These are phyloP conservation scores for Suillus weaverae DNA, from an alignment of 768 basidiomycete genomes.

Conservation along the genomic window DNA sequence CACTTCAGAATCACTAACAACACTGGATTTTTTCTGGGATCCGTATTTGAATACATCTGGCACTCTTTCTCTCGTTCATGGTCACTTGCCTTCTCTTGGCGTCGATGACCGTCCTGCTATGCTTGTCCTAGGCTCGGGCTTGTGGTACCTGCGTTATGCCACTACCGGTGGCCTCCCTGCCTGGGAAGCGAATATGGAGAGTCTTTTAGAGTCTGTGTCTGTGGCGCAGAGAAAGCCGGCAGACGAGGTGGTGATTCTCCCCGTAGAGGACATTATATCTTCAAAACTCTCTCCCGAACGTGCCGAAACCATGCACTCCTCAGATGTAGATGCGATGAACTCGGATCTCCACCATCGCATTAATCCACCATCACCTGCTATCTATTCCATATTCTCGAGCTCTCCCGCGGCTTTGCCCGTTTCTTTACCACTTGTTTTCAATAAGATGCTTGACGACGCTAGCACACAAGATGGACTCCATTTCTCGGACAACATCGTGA, in stretches of 20 bases:
- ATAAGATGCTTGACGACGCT: conserved; percentile 69
- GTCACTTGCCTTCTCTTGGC: conserved; percentile 3
- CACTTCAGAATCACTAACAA: conserved; percentile 43
- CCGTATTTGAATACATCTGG: conserved; percentile 78
- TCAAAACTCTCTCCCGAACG: conserved; percentile 66
- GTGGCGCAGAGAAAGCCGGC: conserved; percentile 46
- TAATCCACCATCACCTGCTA: conserved; percentile 32
- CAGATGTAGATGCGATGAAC: conserved; percentile 92
- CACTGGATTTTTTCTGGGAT: conserved; percentile 77
- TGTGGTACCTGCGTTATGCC: conserved; percentile 87
- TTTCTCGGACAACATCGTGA: conserved; percentile 62
- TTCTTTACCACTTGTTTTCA: conserved; percentile 76
- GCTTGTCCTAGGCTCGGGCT: conserved; percentile 79
- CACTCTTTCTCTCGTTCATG: conserved; percentile 45
- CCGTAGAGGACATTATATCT: conserved; percentile 69
- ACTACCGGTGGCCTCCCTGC: conserved; percentile 71
- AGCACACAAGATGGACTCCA: conserved; percentile 87
- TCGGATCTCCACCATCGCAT: conserved; percentile 76
- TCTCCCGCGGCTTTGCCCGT: conserved; percentile 36
- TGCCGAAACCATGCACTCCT: conserved; percentile 64
- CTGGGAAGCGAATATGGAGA: conserved; percentile 77
- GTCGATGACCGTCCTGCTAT: conserved; percentile 50
- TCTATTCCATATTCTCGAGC: conserved; percentile 30
- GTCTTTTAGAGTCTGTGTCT: conserved; percentile 52
- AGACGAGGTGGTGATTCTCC: conserved; percentile 75